Evolutionary conservation across 257 asterid species (phyloP).

Genomic region (Rhazya stricta): DNA sequence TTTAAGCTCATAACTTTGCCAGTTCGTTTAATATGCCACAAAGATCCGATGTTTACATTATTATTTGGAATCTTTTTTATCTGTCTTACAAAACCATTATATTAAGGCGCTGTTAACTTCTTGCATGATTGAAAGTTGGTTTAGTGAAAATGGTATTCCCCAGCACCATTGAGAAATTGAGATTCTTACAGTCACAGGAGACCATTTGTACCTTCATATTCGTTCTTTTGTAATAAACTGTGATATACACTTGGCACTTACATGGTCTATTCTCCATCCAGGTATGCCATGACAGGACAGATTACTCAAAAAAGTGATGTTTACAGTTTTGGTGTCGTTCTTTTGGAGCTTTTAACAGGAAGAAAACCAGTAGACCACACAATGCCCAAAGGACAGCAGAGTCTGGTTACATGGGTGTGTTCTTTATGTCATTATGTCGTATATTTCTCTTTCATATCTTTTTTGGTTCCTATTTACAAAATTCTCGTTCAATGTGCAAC

Average conservation of each 20-base stretch:
- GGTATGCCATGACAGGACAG: conserved; percentile 93
- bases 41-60: neutral
- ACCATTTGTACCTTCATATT: neutral
- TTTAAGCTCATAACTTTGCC: neutral
- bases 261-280: conserved; percentile 11
- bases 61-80: neutral
- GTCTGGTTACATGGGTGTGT: conserved; percentile 81
- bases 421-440: neutral
- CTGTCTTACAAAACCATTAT: neutral
- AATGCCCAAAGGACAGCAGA: conserved; percentile 94
- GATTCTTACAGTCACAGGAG: neutral
- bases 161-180: neutral
- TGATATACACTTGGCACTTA: neutral
- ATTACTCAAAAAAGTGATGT: conserved; percentile 85
- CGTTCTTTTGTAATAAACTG: neutral
- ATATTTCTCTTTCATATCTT: neutral
- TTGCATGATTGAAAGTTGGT: neutral
- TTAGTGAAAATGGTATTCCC: neutral
- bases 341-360: conserved; percentile 71
- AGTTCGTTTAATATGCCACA: neutral
- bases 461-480: neutral
- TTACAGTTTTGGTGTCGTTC: conserved; percentile 83
- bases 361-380: conserved; percentile 93
- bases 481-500: conserved; percentile 11
- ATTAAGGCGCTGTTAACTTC: neutral